A percentile compares a stretch with the other conserved stretches of the same genome.
phyloP scores from a whole-genome alignment of 2,329 filamentous ascomycete species.

The Paraphoma chrysanthemicola region DNA sequence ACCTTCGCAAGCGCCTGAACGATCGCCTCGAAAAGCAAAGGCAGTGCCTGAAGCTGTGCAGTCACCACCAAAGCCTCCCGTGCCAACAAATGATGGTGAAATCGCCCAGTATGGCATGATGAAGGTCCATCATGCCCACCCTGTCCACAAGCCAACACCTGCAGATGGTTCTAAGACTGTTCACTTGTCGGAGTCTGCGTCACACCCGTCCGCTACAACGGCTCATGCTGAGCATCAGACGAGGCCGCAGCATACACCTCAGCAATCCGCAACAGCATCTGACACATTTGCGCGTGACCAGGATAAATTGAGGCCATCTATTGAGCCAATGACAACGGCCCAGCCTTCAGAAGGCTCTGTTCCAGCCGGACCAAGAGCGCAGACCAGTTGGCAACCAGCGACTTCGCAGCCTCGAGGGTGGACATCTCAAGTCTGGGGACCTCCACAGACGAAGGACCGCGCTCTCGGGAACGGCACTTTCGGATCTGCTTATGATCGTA shows the following conservation, averaged over 20 bases:
- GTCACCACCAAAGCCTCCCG: constrained; percentile 64
- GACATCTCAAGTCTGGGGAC: constrained; percentile 72
- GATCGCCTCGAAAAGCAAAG: constrained; percentile 55
- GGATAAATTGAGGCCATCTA: constrained; percentile 19
- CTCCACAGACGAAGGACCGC: constrained; percentile 70
- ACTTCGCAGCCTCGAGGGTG: constrained; percentile 35
- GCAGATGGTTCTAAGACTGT: constrained; percentile 19
- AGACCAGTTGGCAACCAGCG: constrained; percentile 36
- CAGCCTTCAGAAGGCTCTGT: constrained; percentile 26
- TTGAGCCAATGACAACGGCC: constrained; percentile 20
- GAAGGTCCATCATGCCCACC: constrained; percentile 65
- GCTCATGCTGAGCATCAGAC: constrained; percentile 24
- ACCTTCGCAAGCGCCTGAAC: constrained; percentile 41
- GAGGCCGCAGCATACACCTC: constrained; percentile 23
- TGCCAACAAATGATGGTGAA: constrained; percentile 63
- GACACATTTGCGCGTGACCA: constrained; percentile 29
- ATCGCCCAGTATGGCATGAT: constrained; percentile 68
- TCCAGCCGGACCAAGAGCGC: constrained; percentile 30
- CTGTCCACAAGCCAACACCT: constrained; percentile 48
- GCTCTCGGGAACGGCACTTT: constrained; percentile 82
- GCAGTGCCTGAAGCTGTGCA: constrained; percentile 43
- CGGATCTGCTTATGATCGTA: constrained; percentile 64
- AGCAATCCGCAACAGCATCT: constrained; percentile 23
- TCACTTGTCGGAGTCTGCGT: constrained; percentile 21
- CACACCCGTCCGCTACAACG: constrained; percentile 29